These are phyloP conservation scores for Linderniella brevidens DNA, from an alignment of 257 asterid genomes.

Conservation along the genomic window DNA sequence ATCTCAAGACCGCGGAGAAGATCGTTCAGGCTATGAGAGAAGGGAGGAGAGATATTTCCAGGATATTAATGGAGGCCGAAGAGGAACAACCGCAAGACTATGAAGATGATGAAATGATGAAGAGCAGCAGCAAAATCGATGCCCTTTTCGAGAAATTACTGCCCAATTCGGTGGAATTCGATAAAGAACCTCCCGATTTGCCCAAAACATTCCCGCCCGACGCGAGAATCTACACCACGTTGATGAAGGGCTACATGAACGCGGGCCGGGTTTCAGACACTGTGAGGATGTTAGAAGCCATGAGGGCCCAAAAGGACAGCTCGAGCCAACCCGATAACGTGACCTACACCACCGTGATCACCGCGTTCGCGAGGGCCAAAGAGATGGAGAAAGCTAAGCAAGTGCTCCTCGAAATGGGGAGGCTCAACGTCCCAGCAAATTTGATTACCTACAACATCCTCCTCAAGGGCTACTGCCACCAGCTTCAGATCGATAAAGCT, in stretches of 20 bases:
- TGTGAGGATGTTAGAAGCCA: constrained; percentile 87
- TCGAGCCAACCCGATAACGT: constrained; percentile 80
- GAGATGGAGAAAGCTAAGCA: constrained; percentile 67
- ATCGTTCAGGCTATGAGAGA: constrained; percentile 78
- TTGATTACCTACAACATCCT: constrained; percentile 75
- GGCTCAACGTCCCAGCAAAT: constrained; percentile 54
- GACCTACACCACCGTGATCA: constrained; percentile 73
- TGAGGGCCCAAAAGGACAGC: constrained; percentile 57
- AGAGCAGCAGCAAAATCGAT: not conserved
- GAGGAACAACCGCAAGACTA: constrained; percentile 11
- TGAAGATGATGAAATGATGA: constrained; percentile 10
- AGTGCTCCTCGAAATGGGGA: constrained; percentile 60
- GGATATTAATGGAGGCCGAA: constrained; percentile 38
- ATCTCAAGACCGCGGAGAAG: constrained; percentile 59
- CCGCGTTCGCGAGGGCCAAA: constrained; percentile 67
- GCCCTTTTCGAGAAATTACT: constrained; percentile 37
- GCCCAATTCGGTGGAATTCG: constrained; percentile 33
- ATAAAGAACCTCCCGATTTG: constrained; percentile 39
- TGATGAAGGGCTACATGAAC: constrained; percentile 93
- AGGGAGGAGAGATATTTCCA: constrained; percentile 69
- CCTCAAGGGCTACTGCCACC: constrained; percentile 82
- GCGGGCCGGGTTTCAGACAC: constrained; percentile 65
- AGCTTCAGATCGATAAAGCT: constrained; percentile 71
- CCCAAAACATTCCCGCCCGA: constrained; percentile 39
- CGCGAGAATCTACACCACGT: constrained; percentile 75